Evolutionary conservation across 2,329 filamentous ascomycete genomes (phyloP), one percentile per base, ranked within the genome.

Genomic region (Elsinoe arachidis): DNA sequence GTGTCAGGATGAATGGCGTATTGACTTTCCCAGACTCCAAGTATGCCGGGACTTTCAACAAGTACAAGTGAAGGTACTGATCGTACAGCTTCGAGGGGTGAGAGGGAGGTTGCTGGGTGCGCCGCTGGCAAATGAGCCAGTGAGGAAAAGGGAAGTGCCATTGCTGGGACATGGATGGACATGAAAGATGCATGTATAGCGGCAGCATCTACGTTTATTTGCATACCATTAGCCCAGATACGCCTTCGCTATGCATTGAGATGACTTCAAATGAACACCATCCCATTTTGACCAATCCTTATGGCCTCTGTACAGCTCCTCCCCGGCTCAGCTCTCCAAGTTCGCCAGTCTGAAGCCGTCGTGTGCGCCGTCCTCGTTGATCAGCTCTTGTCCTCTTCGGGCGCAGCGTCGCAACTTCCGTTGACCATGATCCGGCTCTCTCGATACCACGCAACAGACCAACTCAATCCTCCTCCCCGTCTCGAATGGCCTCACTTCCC

Each of bases 401-500:
- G 1, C 12, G 37, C 15, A 39, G 37, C 37, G 10, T n/a, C 37
- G 5, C 37, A 39, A 11, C 5, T n/a, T 2, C 12, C 12, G 12
- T 6, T 5, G 4, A 11, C 7, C 37, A 9, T 17, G 7, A 6
- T 39, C 15, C 5, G 12, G n/a, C 37, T 11, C 9, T 9, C 26
- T 30, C 26, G 5, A 30, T 30, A 2, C 26, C 26, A 3, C 23
- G 23, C 26, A 30, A 7, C 26, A 7, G 2, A 43, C 14, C 7
- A 2, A 15, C 9, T 19, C n/a, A 2, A 11, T 21, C 15, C 9
- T 19, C 39, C 15, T 15, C 15, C 39, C 19, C 12, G 21, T 11
- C 2, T 30, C 19, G 17, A 30, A 56, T n/a, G n/a, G n/a, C 43
- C n/a, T 58, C 59, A 61, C 49, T 62, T 63, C 54, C 86, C 86